phyloP scores from a whole-genome alignment of 2,329 filamentous ascomycete species.

The Monilinia fructigena region DNA sequence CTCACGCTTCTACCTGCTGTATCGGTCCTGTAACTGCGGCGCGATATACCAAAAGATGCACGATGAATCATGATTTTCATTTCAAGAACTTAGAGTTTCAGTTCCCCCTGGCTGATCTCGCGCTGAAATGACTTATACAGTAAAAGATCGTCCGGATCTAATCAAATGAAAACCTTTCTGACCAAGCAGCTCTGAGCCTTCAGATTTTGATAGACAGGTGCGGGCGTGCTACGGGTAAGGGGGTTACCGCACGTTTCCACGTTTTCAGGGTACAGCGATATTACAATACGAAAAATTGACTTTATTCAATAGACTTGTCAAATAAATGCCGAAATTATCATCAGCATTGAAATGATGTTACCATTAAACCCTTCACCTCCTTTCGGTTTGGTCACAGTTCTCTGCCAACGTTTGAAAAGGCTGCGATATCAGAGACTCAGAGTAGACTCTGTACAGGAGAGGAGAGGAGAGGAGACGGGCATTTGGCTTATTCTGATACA shows the following conservation, averaged over 20 bases:
- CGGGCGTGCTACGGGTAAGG: background rate
- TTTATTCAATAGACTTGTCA: background rate
- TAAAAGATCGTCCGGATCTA: conserved; percentile 13
- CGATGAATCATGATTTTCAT: conserved; percentile 13
- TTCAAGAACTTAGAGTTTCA: conserved; percentile 16
- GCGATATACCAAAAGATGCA: background rate
- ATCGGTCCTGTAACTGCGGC: too few species aligned
- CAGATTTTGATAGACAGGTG: conserved; percentile 5
- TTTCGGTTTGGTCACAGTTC: background rate
- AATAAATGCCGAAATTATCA: conserved; percentile 1
- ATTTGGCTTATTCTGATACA: background rate
- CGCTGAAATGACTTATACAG: background rate
- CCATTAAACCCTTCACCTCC: background rate
- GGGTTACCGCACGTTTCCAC: background rate
- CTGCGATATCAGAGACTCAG: background rate
- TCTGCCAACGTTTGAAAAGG: conserved; percentile 1
- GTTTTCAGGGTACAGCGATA: background rate
- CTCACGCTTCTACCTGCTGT: background rate
- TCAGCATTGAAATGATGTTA: background rate
- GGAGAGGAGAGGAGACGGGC: too few species aligned
- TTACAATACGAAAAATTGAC: conserved; percentile 4
- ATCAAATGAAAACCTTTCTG: conserved; percentile 1
- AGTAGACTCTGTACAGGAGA: too few species aligned
- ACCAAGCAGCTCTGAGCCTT: background rate
- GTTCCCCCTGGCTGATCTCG: conserved; percentile 10